phyloP scores from a whole-genome alignment of 495 filamentous ascomycete genomes.

The Penicillium soppii region DNA sequence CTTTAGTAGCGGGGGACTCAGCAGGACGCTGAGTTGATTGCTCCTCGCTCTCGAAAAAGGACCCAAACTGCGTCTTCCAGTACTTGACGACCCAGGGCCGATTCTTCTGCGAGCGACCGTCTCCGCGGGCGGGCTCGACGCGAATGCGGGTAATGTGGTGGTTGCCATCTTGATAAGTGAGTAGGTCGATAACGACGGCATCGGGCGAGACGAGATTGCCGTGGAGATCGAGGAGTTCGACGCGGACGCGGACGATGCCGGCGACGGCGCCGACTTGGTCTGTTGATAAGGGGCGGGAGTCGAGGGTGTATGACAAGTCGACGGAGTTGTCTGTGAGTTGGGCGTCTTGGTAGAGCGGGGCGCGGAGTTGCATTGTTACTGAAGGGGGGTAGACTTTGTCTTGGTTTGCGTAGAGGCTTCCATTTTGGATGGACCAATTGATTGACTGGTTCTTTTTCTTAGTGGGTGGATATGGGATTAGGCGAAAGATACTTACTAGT shows the following conservation, averaged over 20 bases:
- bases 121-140: slow-evolving; percentile 12
- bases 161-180: slow-evolving; percentile 13
- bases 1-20: neutral
- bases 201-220: slow-evolving; percentile 21
- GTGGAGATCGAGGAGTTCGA: slow-evolving; percentile 27
- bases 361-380: slow-evolving; percentile 32
- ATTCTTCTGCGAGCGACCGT: slow-evolving; percentile 3
- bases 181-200: slow-evolving; percentile 19
- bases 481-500: slow-evolving; percentile 19
- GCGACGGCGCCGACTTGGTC: slow-evolving; percentile 12
- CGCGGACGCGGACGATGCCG: slow-evolving; percentile 25
- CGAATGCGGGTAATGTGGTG: slow-evolving; percentile 25
- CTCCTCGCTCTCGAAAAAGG: slow-evolving; percentile 15
- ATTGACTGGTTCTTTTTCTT: slow-evolving; percentile 30
- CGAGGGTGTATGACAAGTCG: slow-evolving; percentile 25
- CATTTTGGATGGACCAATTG: slow-evolving; percentile 38
- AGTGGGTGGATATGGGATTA: neutral
- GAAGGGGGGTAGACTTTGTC: slow-evolving; percentile 43
- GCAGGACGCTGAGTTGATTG: too few species aligned
- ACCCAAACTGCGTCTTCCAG: slow-evolving; percentile 24
- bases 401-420: slow-evolving; percentile 42
- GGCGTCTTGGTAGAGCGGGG: slow-evolving; percentile 17
- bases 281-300: slow-evolving; percentile 24
- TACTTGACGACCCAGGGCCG: slow-evolving; percentile 23
- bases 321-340: slow-evolving; percentile 14